These are phyloP conservation scores for Microstegium vimineum DNA, from an alignment of 176 grass and related monocot genomes.

Conservation along the genomic window DNA sequence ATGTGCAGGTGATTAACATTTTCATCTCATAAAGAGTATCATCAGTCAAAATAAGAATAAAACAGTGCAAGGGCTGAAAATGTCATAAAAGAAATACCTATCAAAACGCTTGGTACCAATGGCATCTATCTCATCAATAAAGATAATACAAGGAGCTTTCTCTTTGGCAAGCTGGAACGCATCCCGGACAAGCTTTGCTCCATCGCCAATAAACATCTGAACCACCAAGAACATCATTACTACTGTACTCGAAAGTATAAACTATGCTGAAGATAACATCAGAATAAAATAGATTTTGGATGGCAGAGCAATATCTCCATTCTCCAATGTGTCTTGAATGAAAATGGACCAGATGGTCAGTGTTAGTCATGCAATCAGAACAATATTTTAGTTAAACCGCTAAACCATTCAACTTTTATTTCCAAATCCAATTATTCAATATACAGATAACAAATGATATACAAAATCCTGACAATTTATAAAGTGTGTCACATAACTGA, in stretches of 20 bases:
- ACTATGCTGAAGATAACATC: conserved; percentile 5
- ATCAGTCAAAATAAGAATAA: neutral
- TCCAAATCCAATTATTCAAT: neutral
- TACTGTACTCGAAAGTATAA: conserved; percentile 7
- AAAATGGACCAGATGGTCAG: neutral
- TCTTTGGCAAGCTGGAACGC: conserved; percentile 94
- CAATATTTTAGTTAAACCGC: neutral
- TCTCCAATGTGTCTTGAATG: neutral
- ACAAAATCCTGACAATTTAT: neutral
- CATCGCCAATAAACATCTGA: conserved; percentile 96
- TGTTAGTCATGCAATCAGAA: neutral
- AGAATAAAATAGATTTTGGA: neutral
- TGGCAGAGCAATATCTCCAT: neutral
- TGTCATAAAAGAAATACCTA: conserved; percentile 40
- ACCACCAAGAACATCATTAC: neutral
- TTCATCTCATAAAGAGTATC: neutral
- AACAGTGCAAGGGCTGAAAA: neutral
- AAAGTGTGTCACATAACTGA: neutral
- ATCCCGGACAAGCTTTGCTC: conserved; percentile 89
- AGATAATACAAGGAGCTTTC: conserved; percentile 90
- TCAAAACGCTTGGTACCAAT: conserved; percentile 91
- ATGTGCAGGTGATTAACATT: neutral
- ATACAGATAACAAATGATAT: neutral
- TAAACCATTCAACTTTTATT: neutral
- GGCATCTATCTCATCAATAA: conserved; percentile 96